phyloP scores from a whole-genome alignment of 345 rosid genomes.

The Crucihimalaya himalaica region DNA sequence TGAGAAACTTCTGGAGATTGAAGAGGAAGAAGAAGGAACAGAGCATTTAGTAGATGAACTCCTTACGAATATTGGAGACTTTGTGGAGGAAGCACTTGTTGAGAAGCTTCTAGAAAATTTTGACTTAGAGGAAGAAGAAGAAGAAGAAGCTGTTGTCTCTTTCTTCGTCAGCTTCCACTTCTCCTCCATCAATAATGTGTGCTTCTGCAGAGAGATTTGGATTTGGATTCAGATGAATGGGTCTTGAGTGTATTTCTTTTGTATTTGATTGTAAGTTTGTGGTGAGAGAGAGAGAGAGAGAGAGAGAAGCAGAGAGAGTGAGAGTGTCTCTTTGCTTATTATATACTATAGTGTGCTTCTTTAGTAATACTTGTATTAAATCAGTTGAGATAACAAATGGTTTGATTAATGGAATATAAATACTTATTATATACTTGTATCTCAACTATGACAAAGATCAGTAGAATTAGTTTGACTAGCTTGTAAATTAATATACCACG shows the following conservation, averaged over 20 bases:
- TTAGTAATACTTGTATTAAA: slow-evolving; percentile 11
- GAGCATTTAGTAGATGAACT: slow-evolving; percentile 58
- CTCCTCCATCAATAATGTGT: slow-evolving; percentile 63
- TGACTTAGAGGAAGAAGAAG: slow-evolving; percentile 47
- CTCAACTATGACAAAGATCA: background rate
- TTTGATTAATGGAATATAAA: too few relatives aligned
- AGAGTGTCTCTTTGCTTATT: slow-evolving; percentile 31
- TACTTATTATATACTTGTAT: too few relatives aligned
- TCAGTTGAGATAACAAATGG: slow-evolving; percentile 23
- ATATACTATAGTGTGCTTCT: slow-evolving; percentile 28
- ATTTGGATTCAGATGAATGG: slow-evolving; percentile 23
- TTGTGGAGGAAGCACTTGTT: slow-evolving; percentile 66
- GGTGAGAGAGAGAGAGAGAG: slow-evolving; percentile 32
- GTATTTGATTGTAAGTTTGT: slow-evolving; percentile 27
- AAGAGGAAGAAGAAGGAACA: slow-evolving; percentile 52
- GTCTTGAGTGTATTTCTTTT: slow-evolving; percentile 17
- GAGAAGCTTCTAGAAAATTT: slow-evolving; percentile 67
- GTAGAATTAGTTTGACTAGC: slow-evolving; percentile 5
- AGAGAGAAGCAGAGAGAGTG: slow-evolving; percentile 23
- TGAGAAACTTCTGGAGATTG: slow-evolving; percentile 57
- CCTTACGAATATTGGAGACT: slow-evolving; percentile 55
- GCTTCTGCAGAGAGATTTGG: slow-evolving; percentile 4
- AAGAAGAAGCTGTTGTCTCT: slow-evolving; percentile 46
- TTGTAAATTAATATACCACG: background rate
- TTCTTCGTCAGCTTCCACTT: slow-evolving; percentile 70